These are phyloP conservation scores for Aureobasidium pullulans DNA, from an alignment of 2,329 filamentous ascomycete genomes.

Conservation along the genomic window DNA sequence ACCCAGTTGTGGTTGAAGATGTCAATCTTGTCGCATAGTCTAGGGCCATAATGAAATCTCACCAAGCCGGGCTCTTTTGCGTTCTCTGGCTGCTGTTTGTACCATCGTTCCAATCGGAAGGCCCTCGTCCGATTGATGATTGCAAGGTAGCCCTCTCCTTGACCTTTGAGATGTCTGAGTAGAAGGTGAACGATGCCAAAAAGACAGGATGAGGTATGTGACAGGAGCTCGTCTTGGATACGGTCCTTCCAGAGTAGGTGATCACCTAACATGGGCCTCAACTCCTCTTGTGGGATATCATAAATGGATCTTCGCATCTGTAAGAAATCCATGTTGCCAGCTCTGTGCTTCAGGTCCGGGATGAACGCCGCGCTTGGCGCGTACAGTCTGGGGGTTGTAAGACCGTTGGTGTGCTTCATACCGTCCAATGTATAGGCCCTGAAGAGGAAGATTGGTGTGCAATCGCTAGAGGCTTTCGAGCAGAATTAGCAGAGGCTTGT, in stretches of 20 bases:
- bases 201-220: background rate
- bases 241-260: background rate
- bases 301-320: background rate
- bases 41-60: background rate
- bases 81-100: background rate
- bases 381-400: background rate
- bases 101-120: background rate
- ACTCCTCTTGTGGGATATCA: background rate
- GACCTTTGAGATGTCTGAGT: background rate
- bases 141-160: background rate
- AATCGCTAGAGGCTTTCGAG: background rate
- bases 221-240: background rate
- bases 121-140: background rate
- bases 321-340: background rate
- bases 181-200: background rate
- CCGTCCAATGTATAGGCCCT: background rate
- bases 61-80: background rate
- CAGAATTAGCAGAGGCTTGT: background rate
- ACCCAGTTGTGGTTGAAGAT: background rate
- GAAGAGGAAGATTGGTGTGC: background rate
- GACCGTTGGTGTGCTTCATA: background rate
- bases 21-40: background rate
- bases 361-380: background rate
- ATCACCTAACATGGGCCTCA: background rate
- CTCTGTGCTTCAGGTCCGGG: background rate